Conservation (phyloP, 257 asterid genomes). For the Nicotiana attenuata region DNA sequence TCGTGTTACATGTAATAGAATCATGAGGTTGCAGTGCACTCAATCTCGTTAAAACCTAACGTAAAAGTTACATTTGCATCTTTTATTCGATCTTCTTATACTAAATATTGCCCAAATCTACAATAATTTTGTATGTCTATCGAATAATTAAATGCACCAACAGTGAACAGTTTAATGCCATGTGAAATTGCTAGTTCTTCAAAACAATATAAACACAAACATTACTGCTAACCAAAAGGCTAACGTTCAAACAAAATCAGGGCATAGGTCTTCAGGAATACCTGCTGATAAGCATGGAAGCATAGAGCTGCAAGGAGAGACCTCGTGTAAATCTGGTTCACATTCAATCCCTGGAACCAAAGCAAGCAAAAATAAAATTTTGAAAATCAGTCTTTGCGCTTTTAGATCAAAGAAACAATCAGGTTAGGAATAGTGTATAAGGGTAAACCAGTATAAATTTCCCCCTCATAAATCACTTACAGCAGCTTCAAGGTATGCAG, state of each 20-base stretch:
- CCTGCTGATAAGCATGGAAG: conserved; percentile 98
- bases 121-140: too few relatives aligned
- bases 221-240: background rate
- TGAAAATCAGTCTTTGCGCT: background rate
- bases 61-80: too few relatives aligned
- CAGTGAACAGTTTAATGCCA: too few relatives aligned
- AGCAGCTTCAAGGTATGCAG: conserved; percentile 63
- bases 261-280: conserved; percentile 9
- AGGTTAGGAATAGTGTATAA: background rate
- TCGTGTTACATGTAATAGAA: background rate
- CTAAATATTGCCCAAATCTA: too few relatives aligned
- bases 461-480: conserved; percentile 37
- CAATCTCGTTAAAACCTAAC: background rate
- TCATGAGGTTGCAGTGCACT: background rate
- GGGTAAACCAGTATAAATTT: background rate
- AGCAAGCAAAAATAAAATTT: background rate
- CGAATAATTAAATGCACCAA: too few relatives aligned
- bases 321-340: conserved; percentile 50
- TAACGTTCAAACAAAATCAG: background rate
- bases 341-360: conserved; percentile 53
- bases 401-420: too few relatives aligned
- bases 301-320: conserved; percentile 69
- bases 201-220: too few relatives aligned
- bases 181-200: too few relatives aligned
- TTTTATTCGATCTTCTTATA: too few relatives aligned